phyloP scores from a whole-genome alignment of 2,329 filamentous ascomycete genomes.

The Ampelomyces quisqualis region DNA sequence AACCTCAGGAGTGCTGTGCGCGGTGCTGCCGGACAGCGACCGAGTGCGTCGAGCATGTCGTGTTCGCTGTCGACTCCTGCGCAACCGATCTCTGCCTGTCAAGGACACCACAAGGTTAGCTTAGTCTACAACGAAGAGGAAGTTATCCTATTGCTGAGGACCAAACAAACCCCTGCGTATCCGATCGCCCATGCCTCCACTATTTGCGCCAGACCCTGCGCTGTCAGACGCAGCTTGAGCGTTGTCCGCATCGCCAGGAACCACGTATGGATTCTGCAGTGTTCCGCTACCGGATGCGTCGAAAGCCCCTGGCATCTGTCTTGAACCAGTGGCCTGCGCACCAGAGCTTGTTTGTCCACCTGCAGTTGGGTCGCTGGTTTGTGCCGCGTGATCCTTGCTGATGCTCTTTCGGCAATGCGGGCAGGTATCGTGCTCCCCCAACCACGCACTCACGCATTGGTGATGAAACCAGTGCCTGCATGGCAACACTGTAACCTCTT shows the following conservation, averaged over 20 bases:
- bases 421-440: conserved; percentile 89
- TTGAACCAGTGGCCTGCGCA: conserved; percentile 9
- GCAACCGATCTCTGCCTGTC: conserved; percentile 1
- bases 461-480: conserved; percentile 95
- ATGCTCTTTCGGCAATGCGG: conserved; percentile 70
- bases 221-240: conserved; percentile 11
- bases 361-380: conserved; percentile 17
- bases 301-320: conserved; percentile 37
- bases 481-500: conserved; percentile 74
- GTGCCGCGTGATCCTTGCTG: conserved; percentile 37
- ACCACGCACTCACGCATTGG: conserved; percentile 77
- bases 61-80: not conserved
- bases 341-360: conserved; percentile 8
- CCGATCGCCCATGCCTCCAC: conserved; percentile 28
- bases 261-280: conserved; percentile 20
- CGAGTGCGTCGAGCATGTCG: not conserved
- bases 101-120: conserved; percentile 6
- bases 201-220: conserved; percentile 12
- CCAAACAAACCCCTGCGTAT: conserved; percentile 41
- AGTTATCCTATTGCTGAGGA: conserved; percentile 17
- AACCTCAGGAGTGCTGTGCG: not conserved
- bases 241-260: conserved; percentile 12
- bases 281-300: conserved; percentile 21
- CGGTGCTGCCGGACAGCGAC: not conserved
- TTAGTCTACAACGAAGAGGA: not conserved